phyloP scores from a whole-genome alignment of 2,329 filamentous ascomycete genomes.

The Colletotrichum magnum region DNA sequence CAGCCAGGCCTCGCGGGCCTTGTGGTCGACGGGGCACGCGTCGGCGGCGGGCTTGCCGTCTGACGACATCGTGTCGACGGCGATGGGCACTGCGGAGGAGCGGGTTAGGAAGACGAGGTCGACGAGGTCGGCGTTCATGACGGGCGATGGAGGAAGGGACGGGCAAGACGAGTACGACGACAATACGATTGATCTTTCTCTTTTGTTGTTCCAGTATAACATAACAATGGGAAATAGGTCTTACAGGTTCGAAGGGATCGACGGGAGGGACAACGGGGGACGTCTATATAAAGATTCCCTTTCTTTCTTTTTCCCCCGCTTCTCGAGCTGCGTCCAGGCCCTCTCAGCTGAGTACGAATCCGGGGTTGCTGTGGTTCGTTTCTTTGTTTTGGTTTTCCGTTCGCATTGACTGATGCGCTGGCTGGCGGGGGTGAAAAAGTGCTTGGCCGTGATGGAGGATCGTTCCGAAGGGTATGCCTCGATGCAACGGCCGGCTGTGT shows the following conservation, averaged over 20 bases:
- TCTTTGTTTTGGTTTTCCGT: conserved; percentile 16
- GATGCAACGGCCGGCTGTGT: conserved; percentile 4
- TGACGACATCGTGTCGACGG: conserved; percentile 20
- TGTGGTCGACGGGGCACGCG: conserved; percentile 52
- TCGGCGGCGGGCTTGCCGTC: conserved; percentile 19
- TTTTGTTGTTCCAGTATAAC: too few species aligned
- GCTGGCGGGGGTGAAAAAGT: neutral
- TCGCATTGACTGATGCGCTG: conserved; percentile 15
- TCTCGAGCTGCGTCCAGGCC: too few species aligned
- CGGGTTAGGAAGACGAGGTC: conserved; percentile 39
- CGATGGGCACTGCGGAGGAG: conserved; percentile 13
- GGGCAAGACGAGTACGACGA: too few species aligned
- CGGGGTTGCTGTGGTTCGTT: neutral
- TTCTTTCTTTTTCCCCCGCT: neutral
- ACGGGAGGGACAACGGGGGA: neutral
- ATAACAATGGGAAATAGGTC: too few species aligned
- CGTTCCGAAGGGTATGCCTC: conserved; percentile 6
- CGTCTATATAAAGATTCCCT: conserved; percentile 3
- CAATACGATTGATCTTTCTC: too few species aligned
- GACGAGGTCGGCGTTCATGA: conserved; percentile 37
- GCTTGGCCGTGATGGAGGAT: conserved; percentile 25
- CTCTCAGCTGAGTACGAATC: too few species aligned
- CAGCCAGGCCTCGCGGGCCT: conserved; percentile 90
- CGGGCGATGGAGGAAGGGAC: neutral
- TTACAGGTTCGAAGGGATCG: neutral